Conservation (phyloP, 2,329 filamentous ascomycete species). For the Fusarium nisikadoi region DNA sequence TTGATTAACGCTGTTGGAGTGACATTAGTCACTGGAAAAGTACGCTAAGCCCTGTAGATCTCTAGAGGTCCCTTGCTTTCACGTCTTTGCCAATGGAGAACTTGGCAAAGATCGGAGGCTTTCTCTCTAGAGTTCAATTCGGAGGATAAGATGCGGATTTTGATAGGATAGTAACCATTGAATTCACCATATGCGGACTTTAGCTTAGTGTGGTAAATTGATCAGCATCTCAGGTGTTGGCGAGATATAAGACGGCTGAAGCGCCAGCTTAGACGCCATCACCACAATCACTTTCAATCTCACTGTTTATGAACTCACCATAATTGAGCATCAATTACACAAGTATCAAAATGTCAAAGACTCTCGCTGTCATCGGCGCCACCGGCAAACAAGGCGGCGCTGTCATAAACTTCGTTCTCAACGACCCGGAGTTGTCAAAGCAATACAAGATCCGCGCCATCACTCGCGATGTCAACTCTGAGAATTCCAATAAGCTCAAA, state of each 20-base stretch:
- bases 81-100: not conserved
- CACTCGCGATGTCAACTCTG: conserved; percentile 56
- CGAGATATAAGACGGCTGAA: conserved; percentile 1
- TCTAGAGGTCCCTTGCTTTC: not conserved
- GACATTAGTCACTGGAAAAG: conserved; percentile 4
- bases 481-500: conserved; percentile 46
- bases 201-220: not conserved
- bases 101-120: not conserved
- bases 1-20: conserved; percentile 5
- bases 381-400: conserved; percentile 64
- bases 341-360: conserved; percentile 43
- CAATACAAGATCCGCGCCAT: conserved; percentile 61
- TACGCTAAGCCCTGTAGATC: conserved; percentile 6
- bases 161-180: not conserved
- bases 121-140: not conserved
- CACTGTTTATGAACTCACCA: not conserved
- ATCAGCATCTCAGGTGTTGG: not conserved
- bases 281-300: not conserved
- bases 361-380: conserved; percentile 61
- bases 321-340: too few relatives aligned
- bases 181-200: not conserved
- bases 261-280: not conserved
- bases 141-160: not conserved
- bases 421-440: conserved; percentile 55
- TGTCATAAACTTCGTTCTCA: conserved; percentile 57